Conservation (phyloP, 1,139 yeast genomes). For the Hansenula anomala region DNA sequence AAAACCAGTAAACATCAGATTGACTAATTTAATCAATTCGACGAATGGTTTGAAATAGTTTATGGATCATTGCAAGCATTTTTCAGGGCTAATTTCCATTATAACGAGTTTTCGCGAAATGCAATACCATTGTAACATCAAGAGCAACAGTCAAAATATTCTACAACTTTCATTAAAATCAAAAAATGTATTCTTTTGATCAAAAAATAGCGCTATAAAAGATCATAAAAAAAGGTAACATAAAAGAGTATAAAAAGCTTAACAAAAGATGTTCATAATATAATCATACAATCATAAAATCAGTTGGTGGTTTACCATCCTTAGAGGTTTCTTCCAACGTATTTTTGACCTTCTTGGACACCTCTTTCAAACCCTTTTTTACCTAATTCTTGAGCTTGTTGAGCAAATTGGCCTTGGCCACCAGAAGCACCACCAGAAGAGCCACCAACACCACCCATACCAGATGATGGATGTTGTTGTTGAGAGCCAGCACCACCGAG, state of each 20-base stretch:
- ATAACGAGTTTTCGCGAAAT: too few species aligned
- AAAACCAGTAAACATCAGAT: too few species aligned
- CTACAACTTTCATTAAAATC: too few species aligned
- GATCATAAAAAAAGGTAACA: neutral
- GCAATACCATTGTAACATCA: too few species aligned
- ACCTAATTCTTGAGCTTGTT: constrained; percentile 16
- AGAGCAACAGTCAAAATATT: too few species aligned
- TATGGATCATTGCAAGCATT: too few species aligned
- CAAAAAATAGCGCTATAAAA: neutral
- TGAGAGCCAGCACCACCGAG: constrained; percentile 4
- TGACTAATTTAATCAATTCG: too few species aligned
- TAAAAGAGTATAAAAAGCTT: neutral
- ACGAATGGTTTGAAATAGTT: too few species aligned
- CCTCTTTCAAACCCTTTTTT: constrained; percentile 17
- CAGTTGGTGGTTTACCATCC: neutral
- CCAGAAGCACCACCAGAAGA: constrained; percentile 5
- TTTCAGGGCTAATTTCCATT: too few species aligned
- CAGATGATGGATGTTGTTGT: too few species aligned
- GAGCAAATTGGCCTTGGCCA: constrained; percentile 8
- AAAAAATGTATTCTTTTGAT: neutral
- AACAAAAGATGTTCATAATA: neutral
- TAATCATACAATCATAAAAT: neutral
- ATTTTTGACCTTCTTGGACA: constrained; percentile 19
- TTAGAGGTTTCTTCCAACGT: constrained; percentile 9
- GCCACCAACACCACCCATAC: constrained; percentile 4